Base-by-base conservation (phyloP, 495 filamentous ascomycete genomes). In the Platismatia glauca region DNA sequence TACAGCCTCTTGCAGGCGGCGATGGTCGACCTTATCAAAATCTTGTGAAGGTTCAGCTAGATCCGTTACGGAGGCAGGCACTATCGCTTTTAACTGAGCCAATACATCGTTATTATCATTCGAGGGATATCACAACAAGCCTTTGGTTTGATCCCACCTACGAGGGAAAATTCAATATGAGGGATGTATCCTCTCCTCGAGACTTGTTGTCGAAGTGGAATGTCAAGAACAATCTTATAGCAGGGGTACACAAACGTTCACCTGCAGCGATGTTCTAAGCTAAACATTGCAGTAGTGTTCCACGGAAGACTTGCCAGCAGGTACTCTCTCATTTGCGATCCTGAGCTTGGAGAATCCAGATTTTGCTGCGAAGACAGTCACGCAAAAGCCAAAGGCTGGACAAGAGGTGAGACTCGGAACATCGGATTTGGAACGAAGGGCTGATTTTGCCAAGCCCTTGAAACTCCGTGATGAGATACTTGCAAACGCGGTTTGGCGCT, bases 121-220 rank as follows among this genome's bases (percentile, higher is more conserved):
- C 81, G 67, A 90, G 88, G 66, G 81, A 85, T 16, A 86, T 97
- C 66, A 79, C 77, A 33, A 83, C 93, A 61, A 83, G 81, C 59
- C 87, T 88, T 43, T 99, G 93, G 94, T 97, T 91, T 71, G 88
- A 91, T 64, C 81, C 86, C 55, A 84, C 79, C 33, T 82, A 81
- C 50, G 81, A 82, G 22, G 78, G 76, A 35, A 85, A 79, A 13
- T 79, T 94, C 60, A 86, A 84, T 65, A 84, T 88, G 63, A 86
- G 85, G 60, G 77, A 81, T 34, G 69, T 84, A 46, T 73, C 79
- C 27, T 81, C 83, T 38, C 79, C 85, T n/a, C 80, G 81, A 59
- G 77, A 79, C 11, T 73, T 82, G 52, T 81, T 84, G n/a, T 81
- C 80, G 34, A 82, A 77, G 35, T 98, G 93, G 93, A 88, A 84